Evolutionary conservation across 148 eudicot species (phyloP), one percentile per base, ranked within the genome.

Genomic region (Silene uniflora): DNA sequence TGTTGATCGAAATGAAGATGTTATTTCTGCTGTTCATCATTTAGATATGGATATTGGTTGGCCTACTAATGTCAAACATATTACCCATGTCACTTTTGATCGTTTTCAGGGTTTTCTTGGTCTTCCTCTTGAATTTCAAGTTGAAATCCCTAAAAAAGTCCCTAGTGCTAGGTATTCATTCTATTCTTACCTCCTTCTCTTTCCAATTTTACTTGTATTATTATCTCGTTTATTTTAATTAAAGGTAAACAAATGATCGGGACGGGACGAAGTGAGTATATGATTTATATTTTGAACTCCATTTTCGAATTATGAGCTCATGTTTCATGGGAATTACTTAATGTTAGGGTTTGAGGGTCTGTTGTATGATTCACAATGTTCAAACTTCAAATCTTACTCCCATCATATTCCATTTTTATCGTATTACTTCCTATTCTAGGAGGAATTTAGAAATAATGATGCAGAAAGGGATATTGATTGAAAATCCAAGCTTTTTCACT

Each of bases 41-140:
- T 68, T 91, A 91, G 98, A 93, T 52, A 91, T 94, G 98, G 98
- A 94, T 23, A 94, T 94, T 78, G 97, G 98, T 18, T 91, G 97
- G 90, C 98, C 98, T n/a, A 94, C 96, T 10, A 82, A 94, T 65
- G 98, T 94, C 16, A 87, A 87, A 49, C 98, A 94, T 75, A 75
- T 94, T 21, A 87, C 93, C 22, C 98, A 91, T 77, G 98, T 94
- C 71, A 94, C 97, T 7, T 94, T 94, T 44, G 98, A 94, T 69
- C 79, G 96, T 10, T 94, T 94, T 42, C 81, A 90, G 44, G 98
- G 98, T 0, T 94, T 94, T 75, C 72, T 90, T 75, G 98, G 98
- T 23, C 93, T 94, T 72, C 97, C 98, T 24, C 87, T 79, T 47
- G 97, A 90, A 77, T 86, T 88, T 61, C 79, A 88, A 71, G 87